These are phyloP conservation scores for Trichomonascus vanleenenianus DNA, from an alignment of 805 yeast genomes.

Conservation along the genomic window DNA sequence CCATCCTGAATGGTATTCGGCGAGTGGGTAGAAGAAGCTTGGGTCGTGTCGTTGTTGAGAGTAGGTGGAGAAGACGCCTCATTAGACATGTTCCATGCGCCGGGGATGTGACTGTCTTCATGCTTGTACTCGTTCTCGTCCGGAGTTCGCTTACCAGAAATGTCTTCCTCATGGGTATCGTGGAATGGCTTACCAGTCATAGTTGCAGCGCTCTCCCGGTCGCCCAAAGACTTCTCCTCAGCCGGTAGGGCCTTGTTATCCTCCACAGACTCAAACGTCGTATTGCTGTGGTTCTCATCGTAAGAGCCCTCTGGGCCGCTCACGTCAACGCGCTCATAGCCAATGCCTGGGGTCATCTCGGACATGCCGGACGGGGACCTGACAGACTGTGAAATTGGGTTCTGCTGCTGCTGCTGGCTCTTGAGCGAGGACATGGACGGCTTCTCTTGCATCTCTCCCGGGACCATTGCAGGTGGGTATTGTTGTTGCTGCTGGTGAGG, in stretches of 20 bases:
- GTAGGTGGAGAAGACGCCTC: not conserved
- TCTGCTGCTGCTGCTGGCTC: not conserved
- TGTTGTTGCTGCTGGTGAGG: not conserved
- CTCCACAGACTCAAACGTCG: slow-evolving; percentile 15
- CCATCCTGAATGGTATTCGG: not conserved
- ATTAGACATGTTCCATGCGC: slow-evolving; percentile 12
- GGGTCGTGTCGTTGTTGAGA: not conserved
- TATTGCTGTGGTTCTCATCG: slow-evolving; percentile 10
- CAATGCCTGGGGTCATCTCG: slow-evolving; percentile 6
- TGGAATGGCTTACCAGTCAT: not conserved
- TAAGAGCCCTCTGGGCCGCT: slow-evolving; percentile 2
- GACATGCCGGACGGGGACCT: slow-evolving; percentile 7
- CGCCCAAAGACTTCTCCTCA: not conserved
- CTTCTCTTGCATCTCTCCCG: not conserved
- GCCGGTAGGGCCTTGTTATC: not conserved
- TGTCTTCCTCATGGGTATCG: not conserved
- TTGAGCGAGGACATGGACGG: not conserved
- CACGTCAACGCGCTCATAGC: slow-evolving; percentile 8
- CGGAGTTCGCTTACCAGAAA: not conserved
- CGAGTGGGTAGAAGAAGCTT: not conserved
- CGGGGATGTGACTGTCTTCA: slow-evolving; percentile 12
- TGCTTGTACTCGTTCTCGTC: not conserved
- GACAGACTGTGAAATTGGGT: not conserved
- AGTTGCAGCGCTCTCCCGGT: not conserved
- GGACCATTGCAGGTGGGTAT: not conserved